Conservation (phyloP, 352 stramenopile genomes). For the Globisporangium abappressorium region DNA sequence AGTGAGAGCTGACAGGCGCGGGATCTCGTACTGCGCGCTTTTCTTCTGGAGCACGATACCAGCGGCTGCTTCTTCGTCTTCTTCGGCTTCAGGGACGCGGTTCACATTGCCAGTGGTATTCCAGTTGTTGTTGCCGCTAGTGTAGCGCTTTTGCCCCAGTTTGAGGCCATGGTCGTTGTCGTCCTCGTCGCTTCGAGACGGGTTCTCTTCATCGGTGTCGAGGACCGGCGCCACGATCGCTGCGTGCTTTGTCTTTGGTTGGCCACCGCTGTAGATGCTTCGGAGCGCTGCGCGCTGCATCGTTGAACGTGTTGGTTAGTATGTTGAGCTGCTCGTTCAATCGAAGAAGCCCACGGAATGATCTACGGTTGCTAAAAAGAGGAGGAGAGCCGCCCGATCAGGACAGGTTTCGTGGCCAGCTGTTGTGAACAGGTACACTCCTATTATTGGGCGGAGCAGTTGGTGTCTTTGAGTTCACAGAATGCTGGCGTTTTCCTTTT, state of each 20-base stretch:
- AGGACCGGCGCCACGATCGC: slow-evolving; percentile 52
- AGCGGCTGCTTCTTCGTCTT: slow-evolving; percentile 11
- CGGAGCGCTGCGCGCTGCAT: slow-evolving; percentile 43
- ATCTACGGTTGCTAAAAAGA: background rate
- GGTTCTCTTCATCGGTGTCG: slow-evolving; percentile 24
- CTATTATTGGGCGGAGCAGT: slow-evolving; percentile 11
- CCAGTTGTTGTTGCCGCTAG: slow-evolving; percentile 12
- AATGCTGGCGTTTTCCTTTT: no score
- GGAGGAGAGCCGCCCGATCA: background rate
- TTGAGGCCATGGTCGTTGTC: slow-evolving; percentile 4
- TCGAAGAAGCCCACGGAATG: background rate
- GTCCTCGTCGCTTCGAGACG: slow-evolving; percentile 10
- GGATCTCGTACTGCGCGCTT: slow-evolving; percentile 14
- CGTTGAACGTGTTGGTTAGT: background rate
- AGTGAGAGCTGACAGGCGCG: background rate
- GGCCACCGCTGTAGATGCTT: slow-evolving; percentile 35
- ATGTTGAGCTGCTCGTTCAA: background rate
- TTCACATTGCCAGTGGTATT: background rate
- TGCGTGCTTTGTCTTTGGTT: slow-evolving; percentile 44
- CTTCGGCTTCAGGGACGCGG: slow-evolving; percentile 12
- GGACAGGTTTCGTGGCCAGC: no score
- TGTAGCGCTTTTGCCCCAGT: background rate
- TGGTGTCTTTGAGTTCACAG: background rate
- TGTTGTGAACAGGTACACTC: background rate
- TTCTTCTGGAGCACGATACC: slow-evolving; percentile 12